These are phyloP conservation scores for Colletotrichum navitas DNA, from an alignment of 2,329 filamentous ascomycete species.

Conservation along the genomic window DNA sequence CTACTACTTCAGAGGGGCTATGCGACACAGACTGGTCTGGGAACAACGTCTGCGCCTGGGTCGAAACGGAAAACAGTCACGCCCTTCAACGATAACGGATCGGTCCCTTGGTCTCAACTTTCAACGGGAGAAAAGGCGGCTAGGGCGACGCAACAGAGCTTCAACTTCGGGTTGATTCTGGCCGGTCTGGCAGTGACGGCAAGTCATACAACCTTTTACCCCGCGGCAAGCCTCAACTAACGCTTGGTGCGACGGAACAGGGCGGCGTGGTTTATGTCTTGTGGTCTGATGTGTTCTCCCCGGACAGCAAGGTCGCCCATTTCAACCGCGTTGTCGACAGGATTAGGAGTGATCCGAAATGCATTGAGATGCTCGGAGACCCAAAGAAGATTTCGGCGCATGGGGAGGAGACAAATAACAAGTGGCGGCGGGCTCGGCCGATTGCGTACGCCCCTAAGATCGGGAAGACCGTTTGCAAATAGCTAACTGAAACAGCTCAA, in stretches of 20 bases:
- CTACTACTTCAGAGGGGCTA: conserved; percentile 61
- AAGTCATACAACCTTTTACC: conserved; percentile 47
- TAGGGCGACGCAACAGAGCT: conserved; percentile 88
- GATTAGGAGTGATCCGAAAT: conserved; percentile 79
- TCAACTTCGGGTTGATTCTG: conserved; percentile 86
- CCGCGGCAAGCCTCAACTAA: conserved; percentile 25
- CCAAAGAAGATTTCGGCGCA: conserved; percentile 81
- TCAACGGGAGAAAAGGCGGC: conserved; percentile 82
- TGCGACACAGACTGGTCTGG: conserved; percentile 68
- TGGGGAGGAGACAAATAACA: conserved; percentile 84
- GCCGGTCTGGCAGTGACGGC: conserved; percentile 83
- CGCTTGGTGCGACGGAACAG: conserved; percentile 55
- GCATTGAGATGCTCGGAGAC: conserved; percentile 80
- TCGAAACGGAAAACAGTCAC: conserved; percentile 79
- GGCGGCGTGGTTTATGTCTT: conserved; percentile 83
- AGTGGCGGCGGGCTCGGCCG: conserved; percentile 79
- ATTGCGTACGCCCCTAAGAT: conserved; percentile 62
- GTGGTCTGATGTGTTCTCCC: conserved; percentile 85
- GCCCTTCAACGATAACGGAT: conserved; percentile 86
- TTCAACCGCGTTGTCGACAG: conserved; percentile 89
- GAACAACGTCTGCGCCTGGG: conserved; percentile 51
- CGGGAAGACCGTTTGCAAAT: no score
- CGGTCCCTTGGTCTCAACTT: conserved; percentile 83
- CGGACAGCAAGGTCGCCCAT: conserved; percentile 86
- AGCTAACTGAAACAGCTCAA: conserved; percentile 66